These are phyloP conservation scores for Termitomyces sp. DNA, from an alignment of 768 basidiomycete genomes.

Conservation along the genomic window DNA sequence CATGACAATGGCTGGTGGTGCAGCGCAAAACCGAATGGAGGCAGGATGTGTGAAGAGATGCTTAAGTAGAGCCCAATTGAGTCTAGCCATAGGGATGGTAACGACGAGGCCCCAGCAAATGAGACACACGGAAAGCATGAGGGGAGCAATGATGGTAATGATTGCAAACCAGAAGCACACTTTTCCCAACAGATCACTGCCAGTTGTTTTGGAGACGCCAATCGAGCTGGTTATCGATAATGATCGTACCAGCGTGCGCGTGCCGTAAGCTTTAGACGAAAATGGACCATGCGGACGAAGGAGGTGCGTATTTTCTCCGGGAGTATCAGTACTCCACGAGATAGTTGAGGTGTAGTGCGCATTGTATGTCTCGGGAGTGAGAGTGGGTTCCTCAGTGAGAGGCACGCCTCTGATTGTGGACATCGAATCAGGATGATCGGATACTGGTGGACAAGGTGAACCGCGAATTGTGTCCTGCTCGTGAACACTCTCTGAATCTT, in stretches of 20 bases:
- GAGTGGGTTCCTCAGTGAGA: slow-evolving; percentile 41
- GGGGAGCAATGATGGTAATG: slow-evolving; percentile 76
- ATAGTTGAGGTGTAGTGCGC: slow-evolving; percentile 32
- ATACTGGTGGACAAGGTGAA: slow-evolving; percentile 21
- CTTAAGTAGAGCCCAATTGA: slow-evolving; percentile 92
- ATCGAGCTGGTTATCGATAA: slow-evolving; percentile 29
- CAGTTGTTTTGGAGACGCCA: slow-evolving; percentile 30
- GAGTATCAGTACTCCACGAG: slow-evolving; percentile 40
- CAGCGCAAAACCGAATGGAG: slow-evolving; percentile 88
- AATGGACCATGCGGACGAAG: slow-evolving; percentile 30
- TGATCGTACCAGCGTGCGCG: slow-evolving; percentile 36
- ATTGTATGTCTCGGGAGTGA: slow-evolving; percentile 34
- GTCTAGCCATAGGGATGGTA: slow-evolving; percentile 96
- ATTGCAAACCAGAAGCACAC: slow-evolving; percentile 82
- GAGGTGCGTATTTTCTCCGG: slow-evolving; percentile 49
- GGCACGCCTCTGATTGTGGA: slow-evolving; percentile 28
- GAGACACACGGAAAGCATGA: slow-evolving; percentile 83
- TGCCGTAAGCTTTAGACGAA: slow-evolving; percentile 69
- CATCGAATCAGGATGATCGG: slow-evolving; percentile 17
- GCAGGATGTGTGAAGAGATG: slow-evolving; percentile 78
- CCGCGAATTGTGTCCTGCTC: slow-evolving; percentile 36
- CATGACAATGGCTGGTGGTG: slow-evolving; percentile 70
- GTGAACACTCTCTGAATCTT: slow-evolving; percentile 29
- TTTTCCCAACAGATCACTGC: slow-evolving; percentile 60
- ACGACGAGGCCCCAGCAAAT: slow-evolving; percentile 95